Evolutionary conservation across 495 filamentous ascomycete genomes (phyloP).

Genomic region (Daldinia concentrica): DNA sequence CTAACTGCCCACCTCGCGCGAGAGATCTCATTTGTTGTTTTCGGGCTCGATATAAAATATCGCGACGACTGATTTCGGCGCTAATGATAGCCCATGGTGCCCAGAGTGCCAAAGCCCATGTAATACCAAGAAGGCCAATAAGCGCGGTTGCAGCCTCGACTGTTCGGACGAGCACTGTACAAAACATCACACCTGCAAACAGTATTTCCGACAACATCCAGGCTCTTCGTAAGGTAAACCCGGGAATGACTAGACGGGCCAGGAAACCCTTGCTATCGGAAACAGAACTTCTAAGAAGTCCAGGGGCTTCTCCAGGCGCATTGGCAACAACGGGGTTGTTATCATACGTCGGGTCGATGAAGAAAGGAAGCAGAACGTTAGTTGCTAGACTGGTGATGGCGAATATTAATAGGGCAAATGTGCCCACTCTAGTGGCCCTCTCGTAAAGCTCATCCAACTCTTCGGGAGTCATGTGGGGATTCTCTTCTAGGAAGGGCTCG

Average conservation of each 20-base stretch:
- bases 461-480: conserved; percentile 76
- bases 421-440: conserved; percentile 80
- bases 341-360: conserved; percentile 79
- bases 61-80: conserved; percentile 81
- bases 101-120: conserved; percentile 91
- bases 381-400: conserved; percentile 80
- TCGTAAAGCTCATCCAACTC: conserved; percentile 84
- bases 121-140: conserved; percentile 81
- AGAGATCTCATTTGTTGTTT: conserved; percentile 49
- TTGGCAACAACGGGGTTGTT: conserved; percentile 43
- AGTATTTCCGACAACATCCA: conserved; percentile 85
- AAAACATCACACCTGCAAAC: conserved; percentile 80
- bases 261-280: conserved; percentile 55
- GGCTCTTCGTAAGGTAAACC: conserved; percentile 83
- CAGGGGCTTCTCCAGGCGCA: conserved; percentile 33
- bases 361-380: conserved; percentile 82
- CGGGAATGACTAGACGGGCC: conserved; percentile 72
- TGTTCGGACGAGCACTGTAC: conserved; percentile 77
- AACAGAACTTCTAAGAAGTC: conserved; percentile 43
- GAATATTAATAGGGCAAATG: conserved; percentile 86
- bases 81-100: conserved; percentile 92
- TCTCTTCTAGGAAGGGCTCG: conserved; percentile 76
- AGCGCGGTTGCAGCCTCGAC: conserved; percentile 73
- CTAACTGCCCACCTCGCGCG: conserved; percentile 17
- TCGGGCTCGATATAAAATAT: conserved; percentile 70